phyloP scores from a whole-genome alignment of 257 asterid species.

The Orobanche coerulescens region DNA sequence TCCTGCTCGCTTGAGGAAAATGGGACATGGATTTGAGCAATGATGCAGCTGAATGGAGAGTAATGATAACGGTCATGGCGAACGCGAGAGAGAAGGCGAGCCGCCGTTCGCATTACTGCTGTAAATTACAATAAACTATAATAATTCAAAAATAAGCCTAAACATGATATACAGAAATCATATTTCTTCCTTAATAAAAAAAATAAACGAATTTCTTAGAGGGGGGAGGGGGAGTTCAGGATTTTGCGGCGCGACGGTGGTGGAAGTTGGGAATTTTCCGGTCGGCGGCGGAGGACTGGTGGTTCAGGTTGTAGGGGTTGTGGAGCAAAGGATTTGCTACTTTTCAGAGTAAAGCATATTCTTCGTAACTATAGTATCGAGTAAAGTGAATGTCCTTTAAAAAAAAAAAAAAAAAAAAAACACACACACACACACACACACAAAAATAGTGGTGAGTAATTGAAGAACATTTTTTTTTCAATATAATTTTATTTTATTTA shows the following conservation, averaged over 20 bases:
- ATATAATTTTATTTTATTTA: too few species aligned
- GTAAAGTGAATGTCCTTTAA: too few species aligned
- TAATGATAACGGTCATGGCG: slow-evolving; percentile 33
- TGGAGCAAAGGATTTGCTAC: slow-evolving; percentile 5
- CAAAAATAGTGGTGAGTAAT: too few species aligned
- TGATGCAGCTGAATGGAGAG: slow-evolving; percentile 27
- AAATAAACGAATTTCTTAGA: background rate
- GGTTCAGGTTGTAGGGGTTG: slow-evolving; percentile 5
- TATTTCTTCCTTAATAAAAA: background rate
- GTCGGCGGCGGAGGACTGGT: slow-evolving; percentile 22
- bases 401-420: too few species aligned
- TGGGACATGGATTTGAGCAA: slow-evolving; percentile 25
- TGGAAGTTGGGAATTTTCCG: background rate
- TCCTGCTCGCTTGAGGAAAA: slow-evolving; percentile 28
- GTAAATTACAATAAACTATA: background rate
- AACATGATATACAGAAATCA: slow-evolving; percentile 2
- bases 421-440: too few species aligned
- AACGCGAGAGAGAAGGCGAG: slow-evolving; percentile 45
- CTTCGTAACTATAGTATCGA: too few species aligned
- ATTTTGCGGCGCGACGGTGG: background rate
- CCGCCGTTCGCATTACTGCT: slow-evolving; percentile 47
- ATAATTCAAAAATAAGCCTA: slow-evolving; percentile 4
- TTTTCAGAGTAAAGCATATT: slow-evolving; percentile 21
- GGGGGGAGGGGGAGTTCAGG: slow-evolving; percentile 4
- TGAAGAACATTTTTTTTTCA: too few species aligned